Evolutionary conservation across 192 early-diverging fungal genomes (phyloP), one percentile per base, ranked within the genome.

Genomic region (Mortierella antarctica): DNA sequence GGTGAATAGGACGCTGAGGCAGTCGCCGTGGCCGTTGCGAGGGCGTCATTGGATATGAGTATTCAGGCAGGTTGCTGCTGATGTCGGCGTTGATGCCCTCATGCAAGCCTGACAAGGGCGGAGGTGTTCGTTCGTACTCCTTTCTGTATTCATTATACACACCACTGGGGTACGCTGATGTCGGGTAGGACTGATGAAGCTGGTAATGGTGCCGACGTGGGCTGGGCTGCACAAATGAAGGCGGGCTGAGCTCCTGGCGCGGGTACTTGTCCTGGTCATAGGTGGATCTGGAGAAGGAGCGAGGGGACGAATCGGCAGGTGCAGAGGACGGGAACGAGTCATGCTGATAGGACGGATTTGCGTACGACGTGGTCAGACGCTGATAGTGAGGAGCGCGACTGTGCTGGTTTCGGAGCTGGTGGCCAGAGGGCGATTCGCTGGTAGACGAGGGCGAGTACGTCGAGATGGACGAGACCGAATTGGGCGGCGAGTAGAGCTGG

Each of bases 61-160:
- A 73, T 51, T 73, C 71, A 12, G 71, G 71, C 46, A 73, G 20
- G 42, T 59, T 67, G 45, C 65, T 75, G 58, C 65, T 68, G 59
- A 67, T 62, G n/a, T 62, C 55, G 52, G 31, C 31, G 31, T 31
- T 31, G 3, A 31, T 31, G 31, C 31, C 31, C 31, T 31, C 31
- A 31, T 31, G 31, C 31, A 31, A 31, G 31, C 31, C 31, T 31
- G 31, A 31, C 12, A 17, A 39, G 31, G 57, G 8, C 31, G 13
- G n/a, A 4, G 10, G 23, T 51, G 39, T 54, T 66, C 23, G 13
- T 40, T 39, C 48, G 40, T 7, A 31, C 31, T 31, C 31, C 31
- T 31, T 31, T 31, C 31, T 31, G 31, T 31, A 31, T 31, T 31
- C 31, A 31, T 31, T 31, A 31, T 31, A 31, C 31, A 1, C 31